Evolutionary conservation across 306 rosid species (phyloP).

Genomic region (Macrotyloma uniflorum): DNA sequence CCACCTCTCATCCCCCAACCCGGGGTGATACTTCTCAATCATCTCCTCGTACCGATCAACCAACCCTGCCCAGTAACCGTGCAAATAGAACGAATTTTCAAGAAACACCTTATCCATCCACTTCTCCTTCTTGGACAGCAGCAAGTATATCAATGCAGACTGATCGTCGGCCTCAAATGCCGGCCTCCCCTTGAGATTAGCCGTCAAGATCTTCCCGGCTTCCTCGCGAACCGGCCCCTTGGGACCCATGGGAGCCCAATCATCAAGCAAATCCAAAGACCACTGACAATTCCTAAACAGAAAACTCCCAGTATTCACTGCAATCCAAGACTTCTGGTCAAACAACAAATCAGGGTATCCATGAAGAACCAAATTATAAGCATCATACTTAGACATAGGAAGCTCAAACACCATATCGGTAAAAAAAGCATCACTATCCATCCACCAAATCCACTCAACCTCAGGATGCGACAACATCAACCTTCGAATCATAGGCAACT

Average conservation of each 20-base stretch:
- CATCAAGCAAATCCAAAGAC: conserved; percentile 97
- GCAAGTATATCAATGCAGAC: conserved; percentile 86
- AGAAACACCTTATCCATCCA: conserved; percentile 96
- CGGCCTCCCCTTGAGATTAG: conserved; percentile 91
- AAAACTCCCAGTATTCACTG: conserved; percentile 90
- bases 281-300: conserved; percentile 92
- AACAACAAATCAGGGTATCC: conserved; percentile 96
- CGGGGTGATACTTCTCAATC: conserved; percentile 96
- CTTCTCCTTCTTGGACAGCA: conserved; percentile 78
- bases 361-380: conserved; percentile 80
- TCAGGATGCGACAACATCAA: conserved; percentile 94
- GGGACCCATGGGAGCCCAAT: conserved; percentile 99
- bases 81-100: conserved; percentile 92
- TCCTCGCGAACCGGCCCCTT: conserved; percentile 83
- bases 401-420: conserved; percentile 92
- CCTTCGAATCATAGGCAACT: conserved; percentile 85
- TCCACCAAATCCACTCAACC: conserved; percentile 99
- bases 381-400: conserved; percentile 68
- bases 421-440: conserved; percentile 98
- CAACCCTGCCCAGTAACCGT: conserved; percentile 97
- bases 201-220: conserved; percentile 86
- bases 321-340: conserved; percentile 97
- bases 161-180: conserved; percentile 98
- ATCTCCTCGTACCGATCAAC: conserved; percentile 97
- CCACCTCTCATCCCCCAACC: conserved; percentile 98